Percentiles rank a stretch among this genome's conserved stretches.
Evolutionary conservation across 495 filamentous ascomycete genomes (phyloP).

Genomic region (Barbatosphaeria neglecta): DNA sequence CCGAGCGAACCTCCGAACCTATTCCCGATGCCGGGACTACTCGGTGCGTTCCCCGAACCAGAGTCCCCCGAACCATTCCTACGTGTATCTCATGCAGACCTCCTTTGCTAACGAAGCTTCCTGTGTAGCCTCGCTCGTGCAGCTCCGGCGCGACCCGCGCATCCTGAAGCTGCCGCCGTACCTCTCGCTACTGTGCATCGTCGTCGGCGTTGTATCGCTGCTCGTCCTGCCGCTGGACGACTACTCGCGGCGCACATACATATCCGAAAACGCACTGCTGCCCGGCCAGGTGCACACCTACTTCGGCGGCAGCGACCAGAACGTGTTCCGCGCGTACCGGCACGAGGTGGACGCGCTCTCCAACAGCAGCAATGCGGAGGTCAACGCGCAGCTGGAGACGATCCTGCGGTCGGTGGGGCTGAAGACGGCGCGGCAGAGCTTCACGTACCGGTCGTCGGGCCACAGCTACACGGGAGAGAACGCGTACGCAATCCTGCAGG

Average conservation of each 20-base stretch:
- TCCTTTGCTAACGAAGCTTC: not conserved
- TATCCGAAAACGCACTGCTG: constrained; percentile 92
- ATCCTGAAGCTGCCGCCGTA: constrained; percentile 66
- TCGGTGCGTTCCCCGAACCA: too few species aligned
- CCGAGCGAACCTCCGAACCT: too few species aligned
- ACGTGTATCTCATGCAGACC: not conserved
- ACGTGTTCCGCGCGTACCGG: constrained; percentile 86
- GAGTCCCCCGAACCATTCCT: not conserved
- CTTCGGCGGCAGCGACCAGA: constrained; percentile 89
- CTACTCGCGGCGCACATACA: constrained; percentile 87
- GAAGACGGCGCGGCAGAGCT: constrained; percentile 72
- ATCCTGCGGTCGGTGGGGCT: constrained; percentile 69
- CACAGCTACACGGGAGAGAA: constrained; percentile 73
- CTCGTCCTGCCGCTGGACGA: constrained; percentile 84
- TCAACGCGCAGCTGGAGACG: constrained; percentile 56
- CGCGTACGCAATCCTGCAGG: constrained; percentile 88
- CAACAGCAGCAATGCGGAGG: constrained; percentile 40
- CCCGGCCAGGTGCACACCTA: constrained; percentile 97
- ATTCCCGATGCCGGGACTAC: too few species aligned
- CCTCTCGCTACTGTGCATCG: constrained; percentile 74
- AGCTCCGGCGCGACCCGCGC: constrained; percentile 53
- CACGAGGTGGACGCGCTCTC: constrained; percentile 62
- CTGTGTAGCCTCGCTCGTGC: constrained; percentile 31
- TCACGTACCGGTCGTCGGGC: constrained; percentile 66
- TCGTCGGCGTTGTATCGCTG: constrained; percentile 85